Percentiles rank a stretch among this genome's conserved stretches.
Conservation (phyloP, 2,329 filamentous ascomycete genomes). For the Colletotrichum theobromicola region DNA sequence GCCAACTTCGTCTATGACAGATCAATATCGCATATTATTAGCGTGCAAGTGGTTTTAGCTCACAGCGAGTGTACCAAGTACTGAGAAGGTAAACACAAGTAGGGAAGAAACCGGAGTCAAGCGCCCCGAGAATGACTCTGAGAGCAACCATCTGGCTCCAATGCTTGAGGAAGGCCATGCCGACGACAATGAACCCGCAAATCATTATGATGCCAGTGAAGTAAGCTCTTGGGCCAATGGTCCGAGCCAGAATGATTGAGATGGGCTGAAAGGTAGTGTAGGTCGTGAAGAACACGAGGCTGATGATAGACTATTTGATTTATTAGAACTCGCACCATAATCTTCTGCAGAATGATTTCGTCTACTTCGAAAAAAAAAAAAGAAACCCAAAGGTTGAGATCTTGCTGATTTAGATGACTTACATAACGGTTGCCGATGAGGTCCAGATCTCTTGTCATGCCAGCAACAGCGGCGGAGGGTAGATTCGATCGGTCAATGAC, state of each 20-base stretch:
- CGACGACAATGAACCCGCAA: constrained; percentile 28
- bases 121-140: constrained; percentile 23
- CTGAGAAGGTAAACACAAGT: constrained; percentile 62
- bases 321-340: no score
- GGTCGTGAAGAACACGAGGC: constrained; percentile 26
- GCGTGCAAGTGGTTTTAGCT: constrained; percentile 13
- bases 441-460: constrained; percentile 16
- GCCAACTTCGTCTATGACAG: constrained; percentile 57
- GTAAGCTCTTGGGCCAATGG: constrained; percentile 26
- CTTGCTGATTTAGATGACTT: background rate
- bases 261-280: constrained; percentile 27
- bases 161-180: constrained; percentile 26
- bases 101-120: constrained; percentile 48
- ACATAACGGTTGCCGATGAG: constrained; percentile 23
- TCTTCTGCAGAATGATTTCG: no score
- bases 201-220: constrained; percentile 23
- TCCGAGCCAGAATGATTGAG: constrained; percentile 23
- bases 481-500: constrained; percentile 25
- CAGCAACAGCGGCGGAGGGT: constrained; percentile 20
- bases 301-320: constrained; percentile 15
- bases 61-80: constrained; percentile 69
- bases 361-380: background rate
- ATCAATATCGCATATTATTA: constrained; percentile 45
- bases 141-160: constrained; percentile 19
- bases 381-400: background rate